Conservation (phyloP, 2,329 filamentous ascomycete species). For the Talaromyces albobiverticillius region DNA sequence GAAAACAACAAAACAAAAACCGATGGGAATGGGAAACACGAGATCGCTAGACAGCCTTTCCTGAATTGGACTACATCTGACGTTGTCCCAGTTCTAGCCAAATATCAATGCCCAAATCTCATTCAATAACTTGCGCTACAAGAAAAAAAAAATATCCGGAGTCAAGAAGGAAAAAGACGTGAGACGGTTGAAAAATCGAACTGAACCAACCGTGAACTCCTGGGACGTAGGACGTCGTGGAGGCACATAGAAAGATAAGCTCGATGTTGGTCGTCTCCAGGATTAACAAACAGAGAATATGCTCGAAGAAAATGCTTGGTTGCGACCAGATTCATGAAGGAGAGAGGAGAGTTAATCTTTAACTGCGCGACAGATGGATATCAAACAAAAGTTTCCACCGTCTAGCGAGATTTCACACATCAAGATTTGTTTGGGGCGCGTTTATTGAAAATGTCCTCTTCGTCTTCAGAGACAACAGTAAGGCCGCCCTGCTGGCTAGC, state of each 20-base stretch:
- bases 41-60: not conserved
- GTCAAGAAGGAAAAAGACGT: not conserved
- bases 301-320: not conserved
- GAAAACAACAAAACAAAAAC: not conserved
- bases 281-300: not conserved
- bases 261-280: not conserved
- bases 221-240: too few species aligned
- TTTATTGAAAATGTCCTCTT: constrained; percentile 11
- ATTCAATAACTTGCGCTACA: not conserved
- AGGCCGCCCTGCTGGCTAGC: constrained; percentile 9
- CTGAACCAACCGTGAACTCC: too few species aligned
- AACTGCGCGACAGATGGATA: too few species aligned
- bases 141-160: not conserved
- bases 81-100: not conserved
- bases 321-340: not conserved
- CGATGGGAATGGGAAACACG: not conserved
- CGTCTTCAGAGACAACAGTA: constrained; percentile 11
- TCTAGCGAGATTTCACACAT: too few species aligned
- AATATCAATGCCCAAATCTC: not conserved
- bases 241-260: not conserved
- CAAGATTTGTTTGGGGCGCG: not conserved
- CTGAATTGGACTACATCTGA: not conserved
- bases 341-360: not conserved
- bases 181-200: not conserved
- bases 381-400: too few species aligned